Percentiles rank a stretch among this genome's conserved stretches.
Evolutionary conservation across 2,329 filamentous ascomycete species (phyloP).

Genomic region (Paramyrothecium sp.): DNA sequence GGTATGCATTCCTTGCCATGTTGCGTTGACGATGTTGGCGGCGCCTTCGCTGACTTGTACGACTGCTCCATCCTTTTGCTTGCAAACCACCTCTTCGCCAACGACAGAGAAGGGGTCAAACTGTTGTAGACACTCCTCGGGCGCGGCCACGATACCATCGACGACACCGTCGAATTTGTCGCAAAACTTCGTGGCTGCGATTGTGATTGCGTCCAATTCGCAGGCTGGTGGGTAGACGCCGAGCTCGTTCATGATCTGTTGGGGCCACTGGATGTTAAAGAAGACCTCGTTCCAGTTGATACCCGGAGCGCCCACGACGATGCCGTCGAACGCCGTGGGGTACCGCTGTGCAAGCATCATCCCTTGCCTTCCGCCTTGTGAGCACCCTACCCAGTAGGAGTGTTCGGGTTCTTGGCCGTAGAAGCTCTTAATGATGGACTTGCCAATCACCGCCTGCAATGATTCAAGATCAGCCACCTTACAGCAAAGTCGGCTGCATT

Average conservation of each 20-base stretch:
- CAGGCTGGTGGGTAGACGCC: neutral
- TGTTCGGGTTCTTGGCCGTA: neutral
- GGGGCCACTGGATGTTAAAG: neutral
- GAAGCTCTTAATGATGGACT: neutral
- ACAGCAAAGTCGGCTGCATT: neutral
- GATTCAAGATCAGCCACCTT: neutral
- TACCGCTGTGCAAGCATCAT: constrained; percentile 1
- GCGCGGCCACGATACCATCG: neutral
- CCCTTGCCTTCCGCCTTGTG: neutral
- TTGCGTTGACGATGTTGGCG: neutral
- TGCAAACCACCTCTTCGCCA: neutral
- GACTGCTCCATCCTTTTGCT: neutral
- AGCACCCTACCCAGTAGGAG: constrained; percentile 1
- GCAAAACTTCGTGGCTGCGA: neutral
- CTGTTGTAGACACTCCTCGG: neutral
- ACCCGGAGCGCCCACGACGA: neutral
- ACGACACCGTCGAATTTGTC: neutral
- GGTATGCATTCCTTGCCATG: neutral
- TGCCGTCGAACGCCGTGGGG: neutral
- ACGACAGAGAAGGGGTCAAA: neutral
- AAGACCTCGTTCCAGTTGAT: neutral
- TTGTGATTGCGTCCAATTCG: neutral
- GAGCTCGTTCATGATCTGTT: neutral
- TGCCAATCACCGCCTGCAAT: neutral
- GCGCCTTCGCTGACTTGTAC: neutral